A percentile compares a stretch with the other conserved stretches of the same genome.
Conservation (phyloP, 179 eudicot species). For the Silene noctiflora region DNA sequence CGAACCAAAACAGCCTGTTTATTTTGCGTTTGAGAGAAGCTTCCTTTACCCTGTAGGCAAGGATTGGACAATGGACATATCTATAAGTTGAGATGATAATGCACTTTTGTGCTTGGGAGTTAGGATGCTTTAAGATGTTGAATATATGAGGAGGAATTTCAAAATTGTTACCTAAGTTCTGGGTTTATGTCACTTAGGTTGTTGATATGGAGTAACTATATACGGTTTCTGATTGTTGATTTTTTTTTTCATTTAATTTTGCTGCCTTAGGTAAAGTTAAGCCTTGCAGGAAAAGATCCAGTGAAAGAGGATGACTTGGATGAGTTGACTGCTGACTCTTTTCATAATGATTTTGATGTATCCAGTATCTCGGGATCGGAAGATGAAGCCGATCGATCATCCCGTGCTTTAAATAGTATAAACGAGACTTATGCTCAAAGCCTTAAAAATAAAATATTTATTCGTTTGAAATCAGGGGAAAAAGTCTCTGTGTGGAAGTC, state of each 20-base stretch:
- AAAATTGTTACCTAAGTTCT: neutral
- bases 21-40: neutral
- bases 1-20: too few species aligned
- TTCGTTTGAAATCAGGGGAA: conserved; percentile 61
- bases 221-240: conserved; percentile 9
- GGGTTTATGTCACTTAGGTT: neutral
- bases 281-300: conserved; percentile 66
- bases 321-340: conserved; percentile 54
- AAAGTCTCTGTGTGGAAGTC: conserved; percentile 70
- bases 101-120: neutral
- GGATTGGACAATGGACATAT: neutral
- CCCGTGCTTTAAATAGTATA: conserved; percentile 22
- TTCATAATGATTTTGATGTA: conserved; percentile 61
- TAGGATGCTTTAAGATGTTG: neutral
- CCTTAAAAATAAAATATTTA: conserved; percentile 47
- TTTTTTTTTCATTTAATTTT: neutral
- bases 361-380: conserved; percentile 95
- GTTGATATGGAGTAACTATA: neutral
- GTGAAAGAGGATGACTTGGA: conserved; percentile 82
- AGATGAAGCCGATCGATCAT: conserved; percentile 60
- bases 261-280: conserved; percentile 62
- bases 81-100: neutral
- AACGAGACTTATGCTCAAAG: conserved; percentile 31
- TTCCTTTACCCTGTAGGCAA: neutral
- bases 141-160: neutral